Base-by-base conservation (phyloP, 345 rosid species). In the Eucalyptus regnans region DNA sequence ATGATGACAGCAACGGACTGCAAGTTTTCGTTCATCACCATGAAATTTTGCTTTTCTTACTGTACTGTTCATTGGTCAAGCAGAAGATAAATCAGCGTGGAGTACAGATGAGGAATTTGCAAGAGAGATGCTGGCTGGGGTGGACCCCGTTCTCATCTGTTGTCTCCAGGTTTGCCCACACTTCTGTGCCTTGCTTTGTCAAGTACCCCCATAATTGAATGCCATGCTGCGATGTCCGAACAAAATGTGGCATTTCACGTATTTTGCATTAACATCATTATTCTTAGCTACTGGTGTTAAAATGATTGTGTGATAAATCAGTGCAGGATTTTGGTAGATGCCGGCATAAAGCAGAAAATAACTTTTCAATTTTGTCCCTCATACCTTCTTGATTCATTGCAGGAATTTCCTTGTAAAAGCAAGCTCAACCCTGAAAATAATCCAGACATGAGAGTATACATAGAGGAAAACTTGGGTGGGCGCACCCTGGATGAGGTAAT, bases 91-190 rank as follows among this genome's bases (percentile, higher is more conserved):
- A 88, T 89, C 95, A 66, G 98, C 96, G 1, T 95, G 99, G 98
- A 92, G 94, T 71, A 94, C 96, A 1, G 98, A 97, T 90, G 97
- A 92, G 60, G 99, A 97, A 41, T 97, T 97, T 29, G 95, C 93
- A 1, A 94, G 99, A 92, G 96, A 97, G 92, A 96, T 97, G 99
- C 92, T 96, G 41, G 97, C 98, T 80, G 99, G 98, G 3, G 88
- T 94, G 20, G 94, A 97, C 89, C 97, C 97, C 50, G 92, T 95
- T 76, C 87, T 91, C 37, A 95, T 97, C 87, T 90, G 94, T 86
- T 93, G 91, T 84, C 97, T 96, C 88, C 54, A 94, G 91, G 99
- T 95, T 87, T 89, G 58, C 51, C 54, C 81, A 46, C 84, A 6
- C 48, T 76, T 76, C 48, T 41, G 84, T 11, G 48, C 29, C 48